These are phyloP conservation scores for Tranzscheliella williamsii DNA, from an alignment of 1,284 basidiomycete species.

Conservation along the genomic window DNA sequence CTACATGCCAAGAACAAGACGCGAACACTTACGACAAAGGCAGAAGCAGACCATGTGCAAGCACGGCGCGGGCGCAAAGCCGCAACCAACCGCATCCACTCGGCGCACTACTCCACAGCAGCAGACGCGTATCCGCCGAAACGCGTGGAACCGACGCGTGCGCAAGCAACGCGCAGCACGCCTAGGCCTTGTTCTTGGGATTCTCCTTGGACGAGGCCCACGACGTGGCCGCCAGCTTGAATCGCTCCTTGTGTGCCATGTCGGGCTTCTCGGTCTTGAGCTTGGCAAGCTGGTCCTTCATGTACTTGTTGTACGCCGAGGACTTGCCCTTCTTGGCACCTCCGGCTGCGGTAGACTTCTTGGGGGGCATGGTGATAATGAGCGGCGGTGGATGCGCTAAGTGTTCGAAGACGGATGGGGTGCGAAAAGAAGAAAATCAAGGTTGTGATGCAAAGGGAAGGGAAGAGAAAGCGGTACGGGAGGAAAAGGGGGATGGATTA, in stretches of 20 bases:
- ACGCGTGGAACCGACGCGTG: too few species aligned
- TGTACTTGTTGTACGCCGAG: slow-evolving; percentile 40
- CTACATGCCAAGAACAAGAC: too few species aligned
- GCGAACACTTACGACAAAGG: too few species aligned
- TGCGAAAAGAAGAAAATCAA: slow-evolving; percentile 1
- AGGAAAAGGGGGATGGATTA: background rate
- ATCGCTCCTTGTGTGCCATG: slow-evolving; percentile 51
- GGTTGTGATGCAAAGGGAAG: slow-evolving; percentile 2
- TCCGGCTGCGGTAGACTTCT: slow-evolving; percentile 34
- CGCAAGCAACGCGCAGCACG: too few species aligned
- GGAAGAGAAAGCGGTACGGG: background rate
- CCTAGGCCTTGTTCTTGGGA: slow-evolving; percentile 49
- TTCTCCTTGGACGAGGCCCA: slow-evolving; percentile 48
- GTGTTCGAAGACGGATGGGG: too few species aligned
- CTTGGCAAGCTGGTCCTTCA: slow-evolving; percentile 45
- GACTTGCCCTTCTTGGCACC: slow-evolving; percentile 45
- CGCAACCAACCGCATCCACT: too few species aligned
- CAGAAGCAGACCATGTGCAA: too few species aligned
- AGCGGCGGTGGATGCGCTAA: too few species aligned
- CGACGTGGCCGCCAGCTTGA: slow-evolving; percentile 44
- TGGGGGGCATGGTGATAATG: slow-evolving; percentile 37
- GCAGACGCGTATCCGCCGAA: too few species aligned
- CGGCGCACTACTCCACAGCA: too few species aligned
- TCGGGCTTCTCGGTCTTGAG: slow-evolving; percentile 47
- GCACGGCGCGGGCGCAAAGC: too few species aligned